Evolutionary conservation across 306 rosid species (phyloP), one percentile per base, ranked within the genome.

Genomic region (Vigna nakashimae): DNA sequence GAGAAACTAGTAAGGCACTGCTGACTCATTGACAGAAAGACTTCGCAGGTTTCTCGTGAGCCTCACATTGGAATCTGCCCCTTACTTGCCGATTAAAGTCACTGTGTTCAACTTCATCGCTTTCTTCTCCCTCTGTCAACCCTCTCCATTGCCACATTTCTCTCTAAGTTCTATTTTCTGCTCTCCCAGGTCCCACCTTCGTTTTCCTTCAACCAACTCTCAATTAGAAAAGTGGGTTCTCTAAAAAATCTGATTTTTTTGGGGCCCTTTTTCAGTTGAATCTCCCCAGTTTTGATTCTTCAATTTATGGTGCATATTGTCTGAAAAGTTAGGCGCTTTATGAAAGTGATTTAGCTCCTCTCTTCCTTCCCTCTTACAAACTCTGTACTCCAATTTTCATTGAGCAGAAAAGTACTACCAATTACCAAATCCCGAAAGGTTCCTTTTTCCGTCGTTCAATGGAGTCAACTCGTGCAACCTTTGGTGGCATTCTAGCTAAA

Each of bases 381-480:
- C 71, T 80, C 55, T n/a, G 8, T n/a, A 63, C 42, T 8, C 38
- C 17, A 5, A 7, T 6, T 60, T 40, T 9, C 17, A 59, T 26
- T 17, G 30, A 65, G n/a, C 74, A 51, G 71, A 69, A 56, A 64
- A 42, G 48, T 68, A 51, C 50, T 68, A 57, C 50, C 50, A 45
- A 45, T 11, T 3, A 45, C 32, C 46, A 22, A 24, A 63, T 50
- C 70, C 22, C 73, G 42, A 83, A 56, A 20, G 67, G 72, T 36
- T 30, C 78, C 59, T 62, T 40, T 26, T 69, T 68, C 14, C 14
- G 12, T 46, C 15, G 72, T 26, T 77, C 64, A 67, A 91, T 90
- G 91, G 87, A 85, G 80, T 88, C 90, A 18, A 56, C 79, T 81
- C 84, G 82, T 83, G 87, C 85, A 17, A 56, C 85, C 11, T 34